phyloP scores from a whole-genome alignment of 306 rosid genomes.

The Adenanthera pavonina region DNA sequence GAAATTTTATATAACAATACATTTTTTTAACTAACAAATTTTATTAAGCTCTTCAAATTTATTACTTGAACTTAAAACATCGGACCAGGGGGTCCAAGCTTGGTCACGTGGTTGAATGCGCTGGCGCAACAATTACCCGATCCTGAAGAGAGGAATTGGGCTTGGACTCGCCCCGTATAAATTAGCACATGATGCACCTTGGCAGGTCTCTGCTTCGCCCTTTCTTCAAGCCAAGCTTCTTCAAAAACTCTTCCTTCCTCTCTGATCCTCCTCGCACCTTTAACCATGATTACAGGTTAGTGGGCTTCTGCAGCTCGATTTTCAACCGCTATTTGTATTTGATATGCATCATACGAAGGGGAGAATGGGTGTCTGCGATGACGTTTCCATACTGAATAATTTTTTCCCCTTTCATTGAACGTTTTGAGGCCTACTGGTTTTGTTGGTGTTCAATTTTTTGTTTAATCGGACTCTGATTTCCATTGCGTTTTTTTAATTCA shows the following conservation, averaged over 20 bases:
- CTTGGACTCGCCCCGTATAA: conserved; percentile 38
- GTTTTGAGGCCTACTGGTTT: not conserved
- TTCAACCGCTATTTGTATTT: not conserved
- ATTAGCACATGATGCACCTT: conserved; percentile 12
- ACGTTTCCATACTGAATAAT: not conserved
- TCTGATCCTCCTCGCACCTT: conserved; percentile 45
- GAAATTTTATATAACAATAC: too few species aligned
- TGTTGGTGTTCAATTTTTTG: not conserved
- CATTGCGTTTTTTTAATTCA: conserved; percentile 28
- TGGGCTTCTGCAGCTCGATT: conserved; percentile 36
- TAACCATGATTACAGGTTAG: conserved; percentile 80
- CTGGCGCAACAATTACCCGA: not conserved
- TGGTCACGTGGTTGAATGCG: not conserved
- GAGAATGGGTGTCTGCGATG: not conserved
- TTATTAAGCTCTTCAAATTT: too few species aligned
- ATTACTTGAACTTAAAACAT: not conserved
- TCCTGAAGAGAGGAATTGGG: conserved; percentile 27
- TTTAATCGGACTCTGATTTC: conserved; percentile 26
- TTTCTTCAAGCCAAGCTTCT: conserved; percentile 71
- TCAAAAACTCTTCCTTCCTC: conserved; percentile 16
- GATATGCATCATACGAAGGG: not conserved
- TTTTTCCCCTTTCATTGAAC: not conserved
- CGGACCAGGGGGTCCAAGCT: conserved; percentile 4
- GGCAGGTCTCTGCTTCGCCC: conserved; percentile 52
- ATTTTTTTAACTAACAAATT: too few species aligned